These are phyloP conservation scores for Sporothrix humicola DNA, from an alignment of 2,329 filamentous ascomycete genomes.

Conservation along the genomic window DNA sequence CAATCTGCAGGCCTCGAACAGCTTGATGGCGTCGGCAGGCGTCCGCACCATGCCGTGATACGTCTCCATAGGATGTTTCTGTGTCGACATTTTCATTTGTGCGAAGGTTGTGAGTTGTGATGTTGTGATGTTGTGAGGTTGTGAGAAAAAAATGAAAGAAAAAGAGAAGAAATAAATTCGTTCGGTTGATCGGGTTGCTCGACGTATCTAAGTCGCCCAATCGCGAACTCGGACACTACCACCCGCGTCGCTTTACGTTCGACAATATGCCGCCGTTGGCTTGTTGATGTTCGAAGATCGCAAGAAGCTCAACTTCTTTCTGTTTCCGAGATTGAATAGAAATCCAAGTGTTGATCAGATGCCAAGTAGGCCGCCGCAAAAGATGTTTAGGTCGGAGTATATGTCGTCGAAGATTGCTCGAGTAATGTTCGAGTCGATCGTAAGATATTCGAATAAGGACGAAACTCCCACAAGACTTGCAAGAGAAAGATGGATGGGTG, in stretches of 20 bases:
- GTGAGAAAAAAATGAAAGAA: neutral
- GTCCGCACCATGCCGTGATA: constrained; percentile 94
- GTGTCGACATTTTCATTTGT: constrained; percentile 41
- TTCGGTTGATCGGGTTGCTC: neutral
- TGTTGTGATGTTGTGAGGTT: constrained; percentile 1
- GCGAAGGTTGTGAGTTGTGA: neutral
- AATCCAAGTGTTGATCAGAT: constrained; percentile 1
- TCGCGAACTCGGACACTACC: constrained; percentile 30
- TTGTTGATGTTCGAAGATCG: neutral
- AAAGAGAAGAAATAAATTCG: neutral
- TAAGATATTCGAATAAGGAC: constrained; percentile 3
- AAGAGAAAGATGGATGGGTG: neutral
- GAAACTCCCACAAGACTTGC: neutral
- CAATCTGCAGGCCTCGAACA: constrained; percentile 95
- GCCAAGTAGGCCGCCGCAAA: constrained; percentile 14
- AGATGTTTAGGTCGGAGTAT: neutral
- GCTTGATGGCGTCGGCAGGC: constrained; percentile 93
- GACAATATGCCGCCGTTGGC: neutral
- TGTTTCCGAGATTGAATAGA: neutral
- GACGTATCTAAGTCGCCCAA: constrained; percentile 29
- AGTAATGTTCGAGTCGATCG: constrained; percentile 14
- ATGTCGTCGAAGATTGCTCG: neutral
- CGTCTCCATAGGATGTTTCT: constrained; percentile 75
- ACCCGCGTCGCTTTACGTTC: neutral
- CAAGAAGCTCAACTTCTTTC: constrained; percentile 18